Evolutionary conservation across 2,329 filamentous ascomycete species (phyloP).

Genomic region (Aureobasidium sp.): DNA sequence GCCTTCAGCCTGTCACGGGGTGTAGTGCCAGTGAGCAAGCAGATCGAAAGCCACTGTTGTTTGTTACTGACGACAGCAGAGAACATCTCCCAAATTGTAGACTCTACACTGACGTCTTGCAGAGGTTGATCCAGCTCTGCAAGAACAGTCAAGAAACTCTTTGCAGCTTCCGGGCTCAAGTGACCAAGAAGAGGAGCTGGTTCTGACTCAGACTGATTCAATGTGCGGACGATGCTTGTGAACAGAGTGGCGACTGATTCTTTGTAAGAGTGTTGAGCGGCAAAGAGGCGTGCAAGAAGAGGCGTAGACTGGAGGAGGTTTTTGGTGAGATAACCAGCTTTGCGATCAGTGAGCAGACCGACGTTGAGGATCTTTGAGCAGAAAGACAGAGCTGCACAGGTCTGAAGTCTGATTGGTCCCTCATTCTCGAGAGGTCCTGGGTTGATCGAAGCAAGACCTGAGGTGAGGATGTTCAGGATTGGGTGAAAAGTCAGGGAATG

Average conservation of each 20-base stretch:
- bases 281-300: conserved; percentile 67
- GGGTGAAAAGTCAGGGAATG: conserved; percentile 69
- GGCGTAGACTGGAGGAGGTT: conserved; percentile 76
- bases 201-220: conserved; percentile 54
- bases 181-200: conserved; percentile 92
- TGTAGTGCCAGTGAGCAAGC: conserved; percentile 78
- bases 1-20: conserved; percentile 65
- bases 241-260: conserved; percentile 59
- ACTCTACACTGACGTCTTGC: conserved; percentile 53
- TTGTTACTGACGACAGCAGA: conserved; percentile 78
- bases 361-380: conserved; percentile 62
- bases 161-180: conserved; percentile 71
- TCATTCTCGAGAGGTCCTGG: conserved; percentile 10
- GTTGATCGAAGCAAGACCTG: conserved; percentile 31
- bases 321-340: conserved; percentile 52
- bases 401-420: conserved; percentile 34
- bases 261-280: conserved; percentile 57
- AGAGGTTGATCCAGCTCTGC: conserved; percentile 70
- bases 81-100: conserved; percentile 74
- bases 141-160: conserved; percentile 72
- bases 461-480: conserved; percentile 60
- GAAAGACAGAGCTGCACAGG: conserved; percentile 55
- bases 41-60: conserved; percentile 94
- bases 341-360: conserved; percentile 53
- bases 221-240: conserved; percentile 63